These are phyloP conservation scores for Cicer bijugum DNA, from an alignment of 306 rosid species.

Conservation along the genomic window DNA sequence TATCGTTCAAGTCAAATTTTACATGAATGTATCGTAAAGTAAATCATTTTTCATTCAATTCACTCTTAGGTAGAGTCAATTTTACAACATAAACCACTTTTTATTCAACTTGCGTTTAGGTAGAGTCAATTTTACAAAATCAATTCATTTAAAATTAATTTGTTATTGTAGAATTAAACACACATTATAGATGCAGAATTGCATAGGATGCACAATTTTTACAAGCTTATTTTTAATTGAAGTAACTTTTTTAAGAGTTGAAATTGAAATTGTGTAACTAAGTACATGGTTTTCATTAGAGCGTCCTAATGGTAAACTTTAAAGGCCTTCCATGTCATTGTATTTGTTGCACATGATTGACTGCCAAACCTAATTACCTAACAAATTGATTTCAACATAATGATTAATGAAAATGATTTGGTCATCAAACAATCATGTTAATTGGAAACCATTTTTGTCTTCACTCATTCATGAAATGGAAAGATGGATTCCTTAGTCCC, in stretches of 20 bases:
- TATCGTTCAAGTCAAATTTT: no score
- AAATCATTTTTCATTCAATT: no score
- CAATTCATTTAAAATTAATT: no score
- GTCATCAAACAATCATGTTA: neutral
- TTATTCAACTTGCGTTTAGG: no score
- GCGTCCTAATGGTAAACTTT: neutral
- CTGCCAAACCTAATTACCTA: neutral
- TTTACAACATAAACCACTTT: no score
- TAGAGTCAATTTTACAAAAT: no score
- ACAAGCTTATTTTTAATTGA: conserved; percentile 6
- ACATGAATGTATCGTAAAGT: no score
- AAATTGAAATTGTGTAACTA: conserved; percentile 1
- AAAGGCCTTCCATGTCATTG: neutral
- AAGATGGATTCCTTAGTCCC: neutral
- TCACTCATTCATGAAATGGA: neutral
- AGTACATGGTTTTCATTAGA: neutral
- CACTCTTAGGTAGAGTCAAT: no score
- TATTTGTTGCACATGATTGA: conserved; percentile 1
- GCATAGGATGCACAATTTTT: neutral
- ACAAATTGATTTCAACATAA: neutral
- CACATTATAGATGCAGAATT: no score
- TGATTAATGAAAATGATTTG: conserved; percentile 5
- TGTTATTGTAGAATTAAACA: neutral
- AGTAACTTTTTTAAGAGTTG: conserved; percentile 4
- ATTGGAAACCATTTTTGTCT: neutral